phyloP scores from a whole-genome alignment of 768 basidiomycete species.

The Rhodosporidiobolus odoratus region DNA sequence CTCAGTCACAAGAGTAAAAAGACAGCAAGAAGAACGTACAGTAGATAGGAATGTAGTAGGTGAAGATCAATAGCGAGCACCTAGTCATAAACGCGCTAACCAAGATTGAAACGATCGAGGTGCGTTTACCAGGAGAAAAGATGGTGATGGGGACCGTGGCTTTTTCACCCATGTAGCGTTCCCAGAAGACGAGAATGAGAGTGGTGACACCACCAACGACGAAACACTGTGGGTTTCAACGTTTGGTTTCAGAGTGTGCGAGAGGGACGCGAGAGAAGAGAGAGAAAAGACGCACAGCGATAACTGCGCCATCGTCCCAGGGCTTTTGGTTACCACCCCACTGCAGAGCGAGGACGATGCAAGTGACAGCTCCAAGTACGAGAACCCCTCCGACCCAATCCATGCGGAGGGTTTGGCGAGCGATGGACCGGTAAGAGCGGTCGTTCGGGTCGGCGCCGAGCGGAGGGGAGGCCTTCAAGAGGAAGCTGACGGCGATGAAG shows the following conservation, averaged over 20 bases:
- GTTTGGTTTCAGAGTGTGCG: background rate
- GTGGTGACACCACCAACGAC: constrained; percentile 45
- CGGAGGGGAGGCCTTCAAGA: constrained; percentile 42
- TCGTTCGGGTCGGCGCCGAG: constrained; percentile 36
- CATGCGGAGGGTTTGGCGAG: constrained; percentile 36
- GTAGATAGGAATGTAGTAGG: constrained; percentile 33
- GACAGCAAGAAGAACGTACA: constrained; percentile 22
- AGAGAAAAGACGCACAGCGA: constrained; percentile 44
- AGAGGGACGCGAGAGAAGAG: background rate
- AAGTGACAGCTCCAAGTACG: constrained; percentile 48
- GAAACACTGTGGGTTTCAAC: constrained; percentile 33
- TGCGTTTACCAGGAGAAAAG: constrained; percentile 38
- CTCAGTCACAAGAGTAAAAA: background rate
- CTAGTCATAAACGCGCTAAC: constrained; percentile 28
- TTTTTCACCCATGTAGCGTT: constrained; percentile 45
- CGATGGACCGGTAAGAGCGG: constrained; percentile 4
- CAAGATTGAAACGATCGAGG: constrained; percentile 9
- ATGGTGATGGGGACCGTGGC: constrained; percentile 50
- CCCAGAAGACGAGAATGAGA: constrained; percentile 46
- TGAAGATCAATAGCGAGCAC: constrained; percentile 28
- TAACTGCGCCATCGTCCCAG: constrained; percentile 53
- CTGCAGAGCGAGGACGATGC: constrained; percentile 51
- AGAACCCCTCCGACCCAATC: constrained; percentile 51
- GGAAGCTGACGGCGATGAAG: constrained; percentile 42
- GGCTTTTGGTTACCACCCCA: constrained; percentile 54